phyloP scores from a whole-genome alignment of 495 filamentous ascomycete species.

The Aspergillus indologenus region DNA sequence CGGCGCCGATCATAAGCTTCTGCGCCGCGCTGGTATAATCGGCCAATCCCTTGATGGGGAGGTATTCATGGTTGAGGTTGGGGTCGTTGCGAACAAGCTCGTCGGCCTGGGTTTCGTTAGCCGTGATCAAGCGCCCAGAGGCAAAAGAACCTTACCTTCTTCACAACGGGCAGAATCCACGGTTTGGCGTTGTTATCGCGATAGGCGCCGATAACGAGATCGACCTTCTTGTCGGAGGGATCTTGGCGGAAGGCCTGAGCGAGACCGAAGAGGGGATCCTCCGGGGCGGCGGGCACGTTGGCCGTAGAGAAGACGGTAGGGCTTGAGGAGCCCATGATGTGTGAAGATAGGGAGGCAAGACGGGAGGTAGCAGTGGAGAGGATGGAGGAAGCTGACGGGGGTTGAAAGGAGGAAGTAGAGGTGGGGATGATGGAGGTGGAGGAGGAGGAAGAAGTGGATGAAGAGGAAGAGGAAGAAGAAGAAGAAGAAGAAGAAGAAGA shows the following conservation, averaged over 20 bases:
- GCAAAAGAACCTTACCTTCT: constrained; percentile 60
- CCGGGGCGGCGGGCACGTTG: constrained; percentile 83
- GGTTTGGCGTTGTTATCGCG: constrained; percentile 93
- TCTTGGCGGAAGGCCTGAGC: constrained; percentile 87
- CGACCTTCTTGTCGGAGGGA: constrained; percentile 80
- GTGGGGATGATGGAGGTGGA: constrained; percentile 17
- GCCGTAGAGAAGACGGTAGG: constrained; percentile 72
- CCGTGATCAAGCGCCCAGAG: constrained; percentile 11
- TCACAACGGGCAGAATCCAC: constrained; percentile 96
- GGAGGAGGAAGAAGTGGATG: constrained; percentile 21
- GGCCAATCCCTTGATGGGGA: constrained; percentile 86
- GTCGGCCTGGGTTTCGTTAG: constrained; percentile 66
- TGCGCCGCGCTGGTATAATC: constrained; percentile 84
- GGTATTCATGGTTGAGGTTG: constrained; percentile 93
- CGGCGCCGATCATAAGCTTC: constrained; percentile 78
- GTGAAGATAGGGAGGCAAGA: constrained; percentile 40
- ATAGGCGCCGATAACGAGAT: constrained; percentile 95
- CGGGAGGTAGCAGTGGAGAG: constrained; percentile 31
- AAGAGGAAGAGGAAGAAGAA: constrained; percentile 19
- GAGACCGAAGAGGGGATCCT: constrained; percentile 93
- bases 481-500: constrained; percentile 19
- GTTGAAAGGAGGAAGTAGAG: constrained; percentile 17
- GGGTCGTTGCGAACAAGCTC: constrained; percentile 83
- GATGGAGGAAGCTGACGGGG: constrained; percentile 24
- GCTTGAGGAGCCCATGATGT: constrained; percentile 45